Base-by-base conservation (phyloP, 2,329 filamentous ascomycete species). In the Fusarium fracticaudum region DNA sequence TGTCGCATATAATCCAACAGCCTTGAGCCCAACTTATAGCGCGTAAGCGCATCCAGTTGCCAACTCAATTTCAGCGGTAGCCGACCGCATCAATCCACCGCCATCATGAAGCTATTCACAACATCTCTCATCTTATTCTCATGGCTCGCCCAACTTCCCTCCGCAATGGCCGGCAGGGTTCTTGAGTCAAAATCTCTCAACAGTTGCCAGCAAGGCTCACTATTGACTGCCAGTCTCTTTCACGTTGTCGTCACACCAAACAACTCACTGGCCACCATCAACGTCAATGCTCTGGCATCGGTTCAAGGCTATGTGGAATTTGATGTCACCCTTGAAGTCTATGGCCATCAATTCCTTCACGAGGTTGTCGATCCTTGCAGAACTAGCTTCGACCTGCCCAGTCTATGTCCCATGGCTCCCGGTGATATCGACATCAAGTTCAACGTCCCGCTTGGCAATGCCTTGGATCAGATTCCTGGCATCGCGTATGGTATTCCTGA, bases 401-500 rank as follows among this genome's bases (percentile, higher is more conserved):
- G 94, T 80, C 88, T 98, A 77, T 98, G 96, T 83, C 95, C 95
- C 65, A 97, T 98, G 95, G 92, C 90, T 69, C 90, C 94, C 8
- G 95, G 94, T 73, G 91, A 93, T 78, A 92, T 98, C 79, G 89
- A 92, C 62, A 88, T 97, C 78, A 87, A 75, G 26, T 94, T 94
- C 79, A 93, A 92, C 78, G 80, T 96, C 54, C 82, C 85, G 3
- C 83, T 96, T 55, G 84, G 86, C 13, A 73, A 86, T 44, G 88
- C 93, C 43, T 83, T 94, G 71, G 84, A 85, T 41, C 82, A 88
- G 59, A 91, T 98, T 78, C 95, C 95, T 61, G 89, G 89, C 37
- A 96, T 98, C 79, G 93, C 94, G 48, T 98, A 96, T 83, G 92
- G 89, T 54, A 93, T 98, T 44, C 95, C 95, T 53, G 96, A 98